Percentiles rank a stretch among this genome's conserved stretches.
Conservation (phyloP, 495 filamentous ascomycete species). For the Lophium mytilinum region DNA sequence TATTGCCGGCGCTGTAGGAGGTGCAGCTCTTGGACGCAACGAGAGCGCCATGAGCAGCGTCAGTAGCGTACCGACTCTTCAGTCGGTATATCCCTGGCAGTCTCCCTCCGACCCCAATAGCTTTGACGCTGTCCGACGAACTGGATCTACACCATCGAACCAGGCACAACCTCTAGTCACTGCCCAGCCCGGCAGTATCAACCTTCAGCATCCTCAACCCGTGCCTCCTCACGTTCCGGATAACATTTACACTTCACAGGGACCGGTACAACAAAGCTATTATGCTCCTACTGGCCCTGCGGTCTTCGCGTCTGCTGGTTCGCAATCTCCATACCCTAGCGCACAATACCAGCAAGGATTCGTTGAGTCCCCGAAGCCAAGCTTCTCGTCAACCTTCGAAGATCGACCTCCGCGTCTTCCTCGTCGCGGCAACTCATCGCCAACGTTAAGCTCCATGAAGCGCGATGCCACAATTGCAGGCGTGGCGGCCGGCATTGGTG, state of each 20-base stretch:
- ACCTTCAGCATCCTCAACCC: conserved; percentile 36
- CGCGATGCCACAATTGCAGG: conserved; percentile 29
- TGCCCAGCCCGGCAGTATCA: conserved; percentile 26
- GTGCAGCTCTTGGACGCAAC: conserved; percentile 10
- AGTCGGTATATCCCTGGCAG: conserved; percentile 22
- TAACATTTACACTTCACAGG: conserved; percentile 18
- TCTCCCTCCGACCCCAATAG: conserved; percentile 14
- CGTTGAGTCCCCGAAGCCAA: background rate
- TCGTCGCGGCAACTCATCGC: conserved; percentile 20
- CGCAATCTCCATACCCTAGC: conserved; percentile 1
- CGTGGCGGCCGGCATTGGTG: conserved; percentile 23
- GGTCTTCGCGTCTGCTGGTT: conserved; percentile 23
- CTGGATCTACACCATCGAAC: conserved; percentile 5
- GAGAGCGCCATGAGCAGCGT: conserved; percentile 11
- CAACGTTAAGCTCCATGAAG: conserved; percentile 16
- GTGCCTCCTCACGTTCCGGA: conserved; percentile 28
- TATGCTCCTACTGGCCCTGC: conserved; percentile 26
- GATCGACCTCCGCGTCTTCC: conserved; percentile 1
- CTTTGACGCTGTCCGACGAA: conserved; percentile 22
- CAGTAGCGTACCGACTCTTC: conserved; percentile 24
- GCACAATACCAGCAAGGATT: conserved; percentile 2
- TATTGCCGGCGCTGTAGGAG: conserved; percentile 10
- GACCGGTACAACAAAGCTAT: conserved; percentile 14
- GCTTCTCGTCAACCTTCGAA: background rate
- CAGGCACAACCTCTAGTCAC: conserved; percentile 14